These are phyloP conservation scores for Euphorbia tirucalli DNA, from an alignment of 345 rosid species.

Conservation along the genomic window DNA sequence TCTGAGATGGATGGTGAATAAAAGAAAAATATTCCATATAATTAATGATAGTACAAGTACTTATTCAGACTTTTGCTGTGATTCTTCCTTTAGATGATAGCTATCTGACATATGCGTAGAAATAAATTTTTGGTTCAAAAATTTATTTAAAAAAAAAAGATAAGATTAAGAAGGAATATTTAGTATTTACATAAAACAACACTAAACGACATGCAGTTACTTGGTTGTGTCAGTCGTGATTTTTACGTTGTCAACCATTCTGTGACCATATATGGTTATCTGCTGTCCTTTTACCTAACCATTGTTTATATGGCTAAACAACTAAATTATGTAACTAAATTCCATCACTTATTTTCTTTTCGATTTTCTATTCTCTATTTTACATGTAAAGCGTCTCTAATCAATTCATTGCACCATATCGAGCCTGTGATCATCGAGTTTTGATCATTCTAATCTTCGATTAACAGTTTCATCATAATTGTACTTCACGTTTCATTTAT, in stretches of 20 bases:
- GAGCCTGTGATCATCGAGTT: too few species aligned
- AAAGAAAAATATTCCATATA: background rate
- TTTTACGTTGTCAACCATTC: background rate
- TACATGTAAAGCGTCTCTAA: too few species aligned
- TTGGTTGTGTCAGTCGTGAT: constrained; percentile 2
- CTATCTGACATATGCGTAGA: background rate
- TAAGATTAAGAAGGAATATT: background rate
- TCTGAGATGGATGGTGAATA: too few species aligned
- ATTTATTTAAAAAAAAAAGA: background rate
- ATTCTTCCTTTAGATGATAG: constrained; percentile 7
- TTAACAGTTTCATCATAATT: too few species aligned
- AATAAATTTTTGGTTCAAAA: background rate
- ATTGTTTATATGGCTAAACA: background rate
- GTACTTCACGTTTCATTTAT: too few species aligned
- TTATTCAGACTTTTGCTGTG: background rate
- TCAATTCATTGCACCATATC: too few species aligned
- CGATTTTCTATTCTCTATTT: too few species aligned
- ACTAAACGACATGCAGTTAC: background rate
- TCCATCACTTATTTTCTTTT: background rate
- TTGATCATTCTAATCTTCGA: too few species aligned
- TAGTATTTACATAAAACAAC: background rate
- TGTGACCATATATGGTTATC: background rate
- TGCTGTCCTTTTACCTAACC: background rate
- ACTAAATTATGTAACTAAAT: background rate
- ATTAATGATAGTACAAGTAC: background rate